Evolutionary conservation across 1,284 basidiomycete genomes (phyloP), one percentile per base, ranked within the genome.

Genomic region (Flammula alnicola): DNA sequence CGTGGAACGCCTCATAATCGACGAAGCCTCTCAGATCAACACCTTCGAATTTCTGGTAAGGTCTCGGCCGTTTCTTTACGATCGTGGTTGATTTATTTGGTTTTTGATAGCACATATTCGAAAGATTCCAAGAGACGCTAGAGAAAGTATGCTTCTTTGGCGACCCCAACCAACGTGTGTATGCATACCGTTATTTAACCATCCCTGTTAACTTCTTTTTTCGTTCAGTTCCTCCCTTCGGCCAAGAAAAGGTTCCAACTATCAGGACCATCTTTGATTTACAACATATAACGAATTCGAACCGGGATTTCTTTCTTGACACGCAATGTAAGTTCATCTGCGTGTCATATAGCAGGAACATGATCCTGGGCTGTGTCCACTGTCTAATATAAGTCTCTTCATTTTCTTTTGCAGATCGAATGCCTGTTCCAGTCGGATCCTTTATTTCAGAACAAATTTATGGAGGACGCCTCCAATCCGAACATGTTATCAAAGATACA

Each of bases 21-120:
- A 79, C 49, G 77, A 80, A 55, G 77, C 77, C 0, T 77, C 75
- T 0, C 77, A 79, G 46, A 78, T 79, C 16, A 69, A 72, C 23
- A 58, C 69, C 4, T 71, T 70, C 27, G 74, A 77, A 32, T 79
- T 71, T 51, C 56, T 78, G 65, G 76, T 75, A 19, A 29, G 65
- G 52, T 10, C 32, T 14, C 41, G 10, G 6, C 27, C 37, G 7
- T 8, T 52, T 20, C 12, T n/a, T 22, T 7, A 31, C 12, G 8
- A 46, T 51, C 17, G 20, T 14, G 40, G 14, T 42, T 29, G 44
- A 47, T 29, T 27, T 6, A 23, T 14, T 12, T 40, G 10, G 29
- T 25, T 23, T 23, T 31, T 51, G 17, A 3, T 14, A 74, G 74
- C 66, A 63, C 48, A 26, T 76, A 11, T 70, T 76, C 45, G 54